Base-by-base conservation (phyloP, 2,329 filamentous ascomycete genomes). In the Fusarium scirpi region DNA sequence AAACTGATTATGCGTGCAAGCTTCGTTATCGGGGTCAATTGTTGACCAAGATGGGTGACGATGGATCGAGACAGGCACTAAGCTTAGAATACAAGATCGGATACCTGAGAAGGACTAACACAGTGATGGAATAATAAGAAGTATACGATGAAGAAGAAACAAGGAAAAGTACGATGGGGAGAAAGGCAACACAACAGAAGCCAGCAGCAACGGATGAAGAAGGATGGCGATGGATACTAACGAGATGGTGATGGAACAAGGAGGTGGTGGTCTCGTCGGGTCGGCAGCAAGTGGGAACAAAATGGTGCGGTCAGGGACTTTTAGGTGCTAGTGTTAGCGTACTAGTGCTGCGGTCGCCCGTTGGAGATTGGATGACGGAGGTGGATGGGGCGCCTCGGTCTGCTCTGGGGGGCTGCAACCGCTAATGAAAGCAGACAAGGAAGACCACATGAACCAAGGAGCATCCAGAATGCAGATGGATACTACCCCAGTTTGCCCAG, bases 231-330 rank as follows among this genome's bases (percentile, higher is more conserved):
- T 38, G 34, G 45, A 63, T 55, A 48, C 44, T 40, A 55, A 62
- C 63, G 30, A 54, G 69, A 63, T 69, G 65, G 58, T 62, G 70
- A 72, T 65, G 53, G 56, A 64, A 49, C 59, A 68, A 68, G 62
- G 68, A 63, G 70, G 70, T 63, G 67, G 60, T 72, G 67, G 59
- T 40, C 48, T 41, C 24, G 32, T 60, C 47, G 67, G 53, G 32
- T 60, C 47, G 67, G 53, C 60, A 72, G 38, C 49, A 58, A 67
- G 59, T 46, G 57, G 52, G 56, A 71, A 53, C 63, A 56, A 56
- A 56, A 70, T 72, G 69, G 72, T 71, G 69, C 72, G 69, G 73
- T 75, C 67, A 72, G 73, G 67, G 62, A 71, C 52, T 72, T 70
- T 74, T 69, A 43, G 69, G 58, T 59, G 38, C 59, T 41, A 27